Base-by-base conservation (phyloP, 2,329 filamentous ascomycete species). In the Aspergillus fumigatus region DNA sequence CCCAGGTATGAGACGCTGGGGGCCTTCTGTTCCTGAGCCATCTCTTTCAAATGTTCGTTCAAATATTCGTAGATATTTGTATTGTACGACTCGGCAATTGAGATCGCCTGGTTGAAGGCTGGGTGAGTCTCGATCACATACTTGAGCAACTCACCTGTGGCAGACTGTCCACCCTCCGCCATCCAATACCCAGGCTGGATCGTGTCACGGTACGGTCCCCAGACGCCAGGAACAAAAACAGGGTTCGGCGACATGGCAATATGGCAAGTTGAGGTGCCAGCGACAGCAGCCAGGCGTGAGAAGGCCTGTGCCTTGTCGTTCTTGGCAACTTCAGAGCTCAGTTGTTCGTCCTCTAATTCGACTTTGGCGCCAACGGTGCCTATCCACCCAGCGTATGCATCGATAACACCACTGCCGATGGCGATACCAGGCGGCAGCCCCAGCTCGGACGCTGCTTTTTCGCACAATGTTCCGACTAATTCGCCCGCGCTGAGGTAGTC, bases 341-440 rank as follows among this genome's bases (percentile, higher is more conserved):
- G 81, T 50, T 88, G 82, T 55, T 88, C 84, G 56, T 81, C 77
- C 43, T 82, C 81, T 17, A 95, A 83, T 63, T 91, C 84, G 65
- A 97, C 90, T 75, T 97, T 97, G 59, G 94, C 93, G 57, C 94
- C 94, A n/a, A 99, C 94, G 1, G 94, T 97, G 59, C 94, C 94
- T 65, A 99, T 94, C 94, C 94, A 99, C 62, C 94, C 94, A 58
- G 94, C 94, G 69, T 99, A 99, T 19, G 94, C 94, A 73, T 99
- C 94, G 69, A 99, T 99, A 62, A 99, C 94, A 73, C 92, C 92
- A 69, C 91, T 96, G 53, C 94, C 94, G 54, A 99, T 89, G 19
- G 94, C 91, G 65, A 97, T 94, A 41, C 92, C 93, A 21, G 88
- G 81, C 4, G 88, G 88, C 3, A 99, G 82, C 7, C 94, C 93